These are phyloP conservation scores for Verticillium tricorpus DNA, from an alignment of 2,329 filamentous ascomycete genomes.

Conservation along the genomic window DNA sequence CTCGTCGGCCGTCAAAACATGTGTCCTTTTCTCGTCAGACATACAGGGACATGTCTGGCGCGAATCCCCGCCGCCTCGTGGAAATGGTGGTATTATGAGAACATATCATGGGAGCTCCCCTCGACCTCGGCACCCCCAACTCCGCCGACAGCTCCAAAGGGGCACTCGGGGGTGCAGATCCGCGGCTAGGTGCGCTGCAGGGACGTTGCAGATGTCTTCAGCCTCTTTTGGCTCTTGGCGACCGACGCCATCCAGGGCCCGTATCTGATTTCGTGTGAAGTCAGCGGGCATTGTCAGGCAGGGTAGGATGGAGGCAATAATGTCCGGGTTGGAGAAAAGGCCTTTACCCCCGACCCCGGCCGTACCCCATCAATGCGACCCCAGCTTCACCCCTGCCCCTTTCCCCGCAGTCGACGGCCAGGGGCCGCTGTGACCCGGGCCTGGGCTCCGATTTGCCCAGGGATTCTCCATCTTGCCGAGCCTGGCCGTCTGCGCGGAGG, in stretches of 20 bases:
- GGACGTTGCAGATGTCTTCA: not conserved
- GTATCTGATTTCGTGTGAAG: not conserved
- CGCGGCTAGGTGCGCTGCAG: not conserved
- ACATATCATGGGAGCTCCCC: not conserved
- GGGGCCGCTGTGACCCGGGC: not conserved
- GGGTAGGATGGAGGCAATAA: not conserved
- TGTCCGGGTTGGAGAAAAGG: not conserved
- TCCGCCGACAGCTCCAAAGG: not conserved
- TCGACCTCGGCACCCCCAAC: not conserved
- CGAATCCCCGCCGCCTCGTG: not conserved
- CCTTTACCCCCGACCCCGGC: not conserved
- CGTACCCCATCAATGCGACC: not conserved
- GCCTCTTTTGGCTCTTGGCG: not conserved
- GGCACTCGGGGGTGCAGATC: not conserved
- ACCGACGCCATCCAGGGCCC: not conserved
- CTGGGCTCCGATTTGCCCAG: not conserved
- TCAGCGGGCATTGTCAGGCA: not conserved
- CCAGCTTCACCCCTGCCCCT: not conserved
- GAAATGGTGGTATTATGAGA: not conserved
- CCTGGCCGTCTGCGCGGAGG: not conserved
- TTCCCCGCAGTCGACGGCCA: not conserved
- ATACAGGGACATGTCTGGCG: not conserved
- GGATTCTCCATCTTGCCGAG: not conserved
- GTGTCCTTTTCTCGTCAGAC: not conserved
- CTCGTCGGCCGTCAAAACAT: not conserved